Base-by-base conservation (phyloP, 2,329 filamentous ascomycete genomes). In the Aspergillus sp. region DNA sequence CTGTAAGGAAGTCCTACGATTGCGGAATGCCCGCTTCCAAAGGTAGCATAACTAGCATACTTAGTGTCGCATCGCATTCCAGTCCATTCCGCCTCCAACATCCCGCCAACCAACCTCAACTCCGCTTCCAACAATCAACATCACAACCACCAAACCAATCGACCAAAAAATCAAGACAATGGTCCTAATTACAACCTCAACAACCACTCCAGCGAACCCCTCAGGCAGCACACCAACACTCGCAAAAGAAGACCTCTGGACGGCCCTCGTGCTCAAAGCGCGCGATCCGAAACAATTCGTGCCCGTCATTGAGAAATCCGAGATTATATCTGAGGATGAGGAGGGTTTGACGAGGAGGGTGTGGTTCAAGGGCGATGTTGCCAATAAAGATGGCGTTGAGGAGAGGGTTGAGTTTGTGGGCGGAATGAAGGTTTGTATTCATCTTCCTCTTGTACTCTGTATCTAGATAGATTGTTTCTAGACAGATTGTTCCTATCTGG, bases 211-310 rank as follows among this genome's bases (percentile, higher is more conserved):
- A 19, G 70, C 75, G 62, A 75, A 76, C 62, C 71, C 71, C 4
- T 35, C 67, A 6, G 53, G 50, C 49, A 58, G 60, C n/a, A 53
- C 60, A 2, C 67, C 71, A 7, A 46, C 63, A 33, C 66, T 76
- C 46, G 72, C 56, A 45, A 55, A 53, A 19, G 38, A 55, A 5
- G 67, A 71, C 51, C 52, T 75, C 50, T 76, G 72, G 70, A 58
- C 62, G 4, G 73, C 72, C 12, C 65, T 77, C 10, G 67, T 74
- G 49, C 63, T 67, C 50, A 76, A 76, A 57, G 70, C 74, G 52
- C 68, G 70, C 4, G 61, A 65, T 48, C 69, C 72, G 5, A 62
- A 74, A 38, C 70, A 73, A 47, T 77, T 75, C 51, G 70, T 76
- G 0, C 65, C 70, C 0, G 63, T 70, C 2, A 76, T 76, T 48